Evolutionary conservation across 176 grass and related monocot genomes (phyloP).

Genomic region (Oryza glaberrima): DNA sequence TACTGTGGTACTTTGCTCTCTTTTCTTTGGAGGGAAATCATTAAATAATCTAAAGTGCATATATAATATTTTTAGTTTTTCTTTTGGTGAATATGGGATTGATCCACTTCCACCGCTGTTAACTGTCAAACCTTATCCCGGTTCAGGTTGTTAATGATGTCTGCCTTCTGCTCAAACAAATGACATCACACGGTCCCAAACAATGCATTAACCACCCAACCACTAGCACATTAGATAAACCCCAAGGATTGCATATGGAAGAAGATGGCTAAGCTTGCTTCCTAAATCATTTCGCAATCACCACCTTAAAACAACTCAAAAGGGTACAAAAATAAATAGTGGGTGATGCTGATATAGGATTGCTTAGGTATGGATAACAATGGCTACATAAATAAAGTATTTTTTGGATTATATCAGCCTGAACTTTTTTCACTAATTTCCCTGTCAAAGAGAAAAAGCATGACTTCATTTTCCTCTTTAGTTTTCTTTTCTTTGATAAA

Average conservation of each 20-base stretch:
- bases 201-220: neutral
- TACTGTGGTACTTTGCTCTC: neutral
- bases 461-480: constrained; percentile 8
- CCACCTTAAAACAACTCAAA: neutral
- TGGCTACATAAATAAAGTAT: neutral
- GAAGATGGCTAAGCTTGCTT: neutral
- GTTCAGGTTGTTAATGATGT: neutral
- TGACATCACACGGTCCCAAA: neutral
- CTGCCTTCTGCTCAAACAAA: constrained; percentile 6
- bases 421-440: constrained; percentile 27
- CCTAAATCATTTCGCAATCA: constrained; percentile 16
- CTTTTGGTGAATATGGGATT: neutral
- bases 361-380: constrained; percentile 35
- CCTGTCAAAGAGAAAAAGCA: constrained; percentile 1
- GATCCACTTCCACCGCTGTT: neutral
- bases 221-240: neutral
- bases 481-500: constrained; percentile 29
- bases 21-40: neutral
- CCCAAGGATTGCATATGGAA: constrained; percentile 8
- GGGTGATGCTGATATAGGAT: constrained; percentile 31
- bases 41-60: neutral
- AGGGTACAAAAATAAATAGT: constrained; percentile 12
- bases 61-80: neutral
- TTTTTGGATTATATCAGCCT: constrained; percentile 7
- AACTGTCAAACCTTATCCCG: neutral